Evolutionary conservation across 805 yeast genomes (phyloP), one percentile per base, ranked within the genome.

Genomic region (Lipomyces lipofer): DNA sequence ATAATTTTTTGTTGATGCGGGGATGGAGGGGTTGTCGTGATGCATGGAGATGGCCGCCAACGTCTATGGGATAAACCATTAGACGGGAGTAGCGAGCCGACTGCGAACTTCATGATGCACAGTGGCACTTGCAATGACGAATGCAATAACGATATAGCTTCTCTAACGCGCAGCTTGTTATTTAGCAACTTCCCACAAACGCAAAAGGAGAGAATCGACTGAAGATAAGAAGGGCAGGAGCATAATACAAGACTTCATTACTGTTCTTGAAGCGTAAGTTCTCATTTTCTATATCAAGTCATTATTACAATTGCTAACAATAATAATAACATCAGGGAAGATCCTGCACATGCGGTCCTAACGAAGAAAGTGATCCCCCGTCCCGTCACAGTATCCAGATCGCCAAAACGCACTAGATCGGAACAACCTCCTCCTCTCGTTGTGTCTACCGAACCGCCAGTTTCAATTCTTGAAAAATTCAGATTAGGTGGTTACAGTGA

Each of bases 391-490:
- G 22, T 17, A 19, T 30, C 22, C 12, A 40, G 42, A 19, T 48
- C 40, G 12, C 47, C 47, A 32, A 48, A 30, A 27, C 49, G 49
- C 10, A 43, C 35, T 21, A 44, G 38, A 47, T 17, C 39, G 38
- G 52, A 21, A 22, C 51, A 38, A 28, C 5, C 3, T 5, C 46
- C 38, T n/a, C 39, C 40, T n/a, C 12, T 30, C 15, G 24, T 19
- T 8, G 22, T 40, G 7, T 40, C 46, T 2, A 24, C 42, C n/a
- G 52, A 33, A 5, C 50, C 40, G 10, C 29, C 40, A 19, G 48
- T 52, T 5, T 42, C 60, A 12, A 33, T 52, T 12, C 46, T 50
- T 8, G 60, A 56, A 19, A 56, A 56, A 13, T 24, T 49, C 27
- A 28, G 47, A 3, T 25, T 43, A 12, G 60, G 52, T 3, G 60